Conservation (phyloP, 129 eudicot genomes). For the Logfia minima region DNA sequence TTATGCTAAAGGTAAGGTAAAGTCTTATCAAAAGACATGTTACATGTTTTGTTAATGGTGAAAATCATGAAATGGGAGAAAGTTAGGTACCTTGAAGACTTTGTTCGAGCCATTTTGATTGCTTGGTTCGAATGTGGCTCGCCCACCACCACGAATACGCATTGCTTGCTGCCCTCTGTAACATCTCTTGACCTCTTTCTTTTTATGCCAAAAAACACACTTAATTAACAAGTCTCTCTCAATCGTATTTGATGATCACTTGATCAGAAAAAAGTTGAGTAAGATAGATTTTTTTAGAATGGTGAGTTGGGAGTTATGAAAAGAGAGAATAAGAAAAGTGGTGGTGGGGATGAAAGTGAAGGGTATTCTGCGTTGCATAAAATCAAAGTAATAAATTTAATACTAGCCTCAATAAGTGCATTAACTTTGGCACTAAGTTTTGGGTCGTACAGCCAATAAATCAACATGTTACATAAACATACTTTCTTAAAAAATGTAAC, state of each 20-base stretch:
- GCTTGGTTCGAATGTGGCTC: constrained; percentile 89
- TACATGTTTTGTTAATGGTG: background rate
- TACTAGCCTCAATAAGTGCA: constrained; percentile 27
- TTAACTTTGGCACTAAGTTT: constrained; percentile 32
- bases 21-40: background rate
- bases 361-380: constrained; percentile 1
- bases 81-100: constrained; percentile 63
- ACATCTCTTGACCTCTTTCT: constrained; percentile 38
- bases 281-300: background rate
- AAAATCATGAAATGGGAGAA: background rate
- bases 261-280: background rate
- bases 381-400: constrained; percentile 14
- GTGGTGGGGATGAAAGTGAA: constrained; percentile 40
- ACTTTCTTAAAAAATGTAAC: no score
- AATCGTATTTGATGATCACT: constrained; percentile 7
- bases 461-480: background rate
- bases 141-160: constrained; percentile 99
- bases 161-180: constrained; percentile 93
- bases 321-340: constrained; percentile 28
- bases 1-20: background rate
- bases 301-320: constrained; percentile 19
- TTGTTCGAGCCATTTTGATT: constrained; percentile 92
- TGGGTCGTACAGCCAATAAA: constrained; percentile 12
- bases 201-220: background rate
- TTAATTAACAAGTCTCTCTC: background rate